Base-by-base conservation (phyloP, 176 grass and related monocot species). In the Aegilops tauschii region DNA sequence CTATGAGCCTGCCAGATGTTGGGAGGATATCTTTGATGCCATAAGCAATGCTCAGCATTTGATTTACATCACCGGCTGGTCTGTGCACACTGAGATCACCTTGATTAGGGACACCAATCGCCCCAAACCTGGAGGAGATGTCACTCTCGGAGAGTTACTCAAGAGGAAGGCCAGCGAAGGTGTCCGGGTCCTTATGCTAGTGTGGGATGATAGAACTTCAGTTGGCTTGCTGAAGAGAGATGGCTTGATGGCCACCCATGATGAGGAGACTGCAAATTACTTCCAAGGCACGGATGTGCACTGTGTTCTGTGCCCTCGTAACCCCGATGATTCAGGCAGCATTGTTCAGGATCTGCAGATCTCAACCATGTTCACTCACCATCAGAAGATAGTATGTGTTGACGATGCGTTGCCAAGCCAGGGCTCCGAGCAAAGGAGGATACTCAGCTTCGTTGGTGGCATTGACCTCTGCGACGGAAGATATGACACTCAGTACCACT, bases 1-100 rank as follows among this genome's bases (percentile, higher is more conserved):
- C 49, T 93, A 91, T 76, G 86, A 93, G 75, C 88, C 92, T 9
- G 83, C 76, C 73, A 90, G 92, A 69, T 93, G 89, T 77, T 93
- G 89, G 89, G 92, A 91, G 69, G 89, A 93, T 44, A 91, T 93
- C 37, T 93, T 93, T 86, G 89, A 91, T 69, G 89, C 92, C 35
- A 93, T 93, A 25, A 88, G 49, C 56, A 88, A 86, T 28, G 89
- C 92, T 4, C 80, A 77, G 40, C 92, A 93, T 69, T 54, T 93
- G 86, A 91, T 93, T 62, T 93, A 93, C 83, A 93, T 93, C 69
- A 88, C 89, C 9, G 92, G 92, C 3, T 91, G 89, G 86, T 93
- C 92, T 17, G 86, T 91, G 31, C 83, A 91, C 83, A 89, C 92
- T 18, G 83, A 88, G 58, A 91, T 91, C 74, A 73, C 83, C 31